Conservation (phyloP, 2,329 filamentous ascomycete genomes). For the Aureobasidium pullulans region DNA sequence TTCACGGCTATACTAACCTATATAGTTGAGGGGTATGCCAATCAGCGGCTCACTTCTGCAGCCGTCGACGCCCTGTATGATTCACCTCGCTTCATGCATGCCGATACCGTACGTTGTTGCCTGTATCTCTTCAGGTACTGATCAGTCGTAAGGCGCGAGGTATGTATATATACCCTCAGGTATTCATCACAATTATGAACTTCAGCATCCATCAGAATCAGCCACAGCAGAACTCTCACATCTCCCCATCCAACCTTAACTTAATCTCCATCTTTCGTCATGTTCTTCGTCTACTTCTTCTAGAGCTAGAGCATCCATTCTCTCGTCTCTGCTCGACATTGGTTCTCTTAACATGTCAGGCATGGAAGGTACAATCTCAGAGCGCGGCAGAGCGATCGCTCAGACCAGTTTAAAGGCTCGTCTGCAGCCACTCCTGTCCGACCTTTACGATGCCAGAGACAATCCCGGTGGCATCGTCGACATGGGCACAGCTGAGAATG, state of each 20-base stretch:
- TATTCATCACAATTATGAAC: neutral
- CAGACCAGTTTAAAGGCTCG: constrained; percentile 15
- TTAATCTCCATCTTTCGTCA: neutral
- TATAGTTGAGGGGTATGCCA: neutral
- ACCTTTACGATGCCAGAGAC: constrained; percentile 20
- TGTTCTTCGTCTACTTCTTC: neutral
- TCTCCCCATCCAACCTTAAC: neutral
- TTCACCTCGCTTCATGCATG: neutral
- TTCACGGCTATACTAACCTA: too few species aligned
- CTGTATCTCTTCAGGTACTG: neutral
- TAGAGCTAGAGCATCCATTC: neutral
- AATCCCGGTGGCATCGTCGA: constrained; percentile 27
- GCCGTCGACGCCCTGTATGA: neutral
- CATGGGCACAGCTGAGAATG: constrained; percentile 27
- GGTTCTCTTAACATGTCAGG: neutral
- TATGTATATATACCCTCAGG: neutral
- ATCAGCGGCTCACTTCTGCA: neutral
- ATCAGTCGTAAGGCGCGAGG: neutral
- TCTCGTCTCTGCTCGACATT: neutral
- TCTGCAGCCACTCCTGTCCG: constrained; percentile 16
- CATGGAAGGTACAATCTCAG: constrained; percentile 3
- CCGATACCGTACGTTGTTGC: neutral
- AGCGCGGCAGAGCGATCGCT: neutral
- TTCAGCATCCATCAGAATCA: too few species aligned
- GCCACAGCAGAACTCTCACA: neutral